Conservation (phyloP, 306 rosid genomes). For the Arachis hypogaea region DNA sequence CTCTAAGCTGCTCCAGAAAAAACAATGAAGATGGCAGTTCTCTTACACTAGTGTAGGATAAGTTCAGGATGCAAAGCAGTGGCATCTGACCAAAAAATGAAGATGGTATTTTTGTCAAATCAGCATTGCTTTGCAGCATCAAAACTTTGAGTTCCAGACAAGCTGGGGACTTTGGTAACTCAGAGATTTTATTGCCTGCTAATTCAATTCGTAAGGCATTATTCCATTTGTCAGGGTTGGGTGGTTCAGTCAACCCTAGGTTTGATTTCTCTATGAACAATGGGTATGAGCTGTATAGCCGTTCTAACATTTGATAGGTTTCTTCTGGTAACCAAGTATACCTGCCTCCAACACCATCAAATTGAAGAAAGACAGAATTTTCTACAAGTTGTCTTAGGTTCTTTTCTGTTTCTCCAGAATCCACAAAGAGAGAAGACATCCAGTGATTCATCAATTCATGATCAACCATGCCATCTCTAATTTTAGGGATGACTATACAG, state of each 20-base stretch:
- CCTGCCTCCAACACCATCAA: background rate
- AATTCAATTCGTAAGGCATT: background rate
- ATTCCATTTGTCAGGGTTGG: constrained; percentile 13
- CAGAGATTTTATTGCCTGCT: constrained; percentile 16
- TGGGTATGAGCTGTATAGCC: background rate
- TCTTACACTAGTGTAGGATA: constrained; percentile 32
- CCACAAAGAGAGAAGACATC: background rate
- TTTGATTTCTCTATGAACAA: background rate
- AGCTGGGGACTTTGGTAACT: constrained; percentile 26
- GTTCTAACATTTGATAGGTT: background rate
- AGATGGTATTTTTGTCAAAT: constrained; percentile 10
- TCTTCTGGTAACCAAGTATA: background rate
- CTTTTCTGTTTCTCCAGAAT: background rate
- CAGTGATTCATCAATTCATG: background rate
- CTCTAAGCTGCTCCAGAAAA: constrained; percentile 3
- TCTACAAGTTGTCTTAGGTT: background rate
- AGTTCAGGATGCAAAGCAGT: constrained; percentile 17
- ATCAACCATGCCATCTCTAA: background rate
- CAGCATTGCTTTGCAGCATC: constrained; percentile 18
- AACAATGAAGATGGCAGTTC: constrained; percentile 21
- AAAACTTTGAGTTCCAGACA: constrained; percentile 1
- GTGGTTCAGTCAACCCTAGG: constrained; percentile 12
- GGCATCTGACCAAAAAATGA: constrained; percentile 34
- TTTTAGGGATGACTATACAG: background rate
- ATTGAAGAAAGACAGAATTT: background rate